These are phyloP conservation scores for Heliamphora exappendiculata DNA, from an alignment of 148 eudicot genomes.

Conservation along the genomic window DNA sequence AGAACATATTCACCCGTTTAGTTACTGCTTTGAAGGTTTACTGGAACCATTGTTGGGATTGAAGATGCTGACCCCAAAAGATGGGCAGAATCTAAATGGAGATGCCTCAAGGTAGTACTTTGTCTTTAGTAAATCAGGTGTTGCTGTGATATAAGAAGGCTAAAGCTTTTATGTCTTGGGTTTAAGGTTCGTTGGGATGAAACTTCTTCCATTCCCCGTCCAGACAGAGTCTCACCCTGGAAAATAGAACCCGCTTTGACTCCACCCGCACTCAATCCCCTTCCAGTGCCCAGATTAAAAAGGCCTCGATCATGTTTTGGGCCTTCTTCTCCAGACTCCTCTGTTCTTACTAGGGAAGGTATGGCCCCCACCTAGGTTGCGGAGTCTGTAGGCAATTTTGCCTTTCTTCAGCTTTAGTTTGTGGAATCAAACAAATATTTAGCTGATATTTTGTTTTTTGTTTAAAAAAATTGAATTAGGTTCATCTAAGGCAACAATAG, in stretches of 20 bases:
- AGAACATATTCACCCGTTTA: not conserved
- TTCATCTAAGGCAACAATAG: constrained; percentile 46
- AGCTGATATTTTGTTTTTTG: not conserved
- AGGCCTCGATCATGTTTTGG: constrained; percentile 66
- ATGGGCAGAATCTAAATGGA: constrained; percentile 92
- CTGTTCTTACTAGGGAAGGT: constrained; percentile 89
- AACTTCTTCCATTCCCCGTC: constrained; percentile 71
- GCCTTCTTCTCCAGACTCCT: constrained; percentile 66
- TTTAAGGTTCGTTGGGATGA: constrained; percentile 98
- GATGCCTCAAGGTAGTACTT: constrained; percentile 70
- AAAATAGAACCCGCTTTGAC: constrained; percentile 77
- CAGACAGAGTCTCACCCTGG: constrained; percentile 93
- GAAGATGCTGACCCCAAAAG: constrained; percentile 48
- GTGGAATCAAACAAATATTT: not conserved
- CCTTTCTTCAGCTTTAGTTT: too few species aligned
- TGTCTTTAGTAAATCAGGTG: not conserved
- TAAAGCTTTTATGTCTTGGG: constrained; percentile 4
- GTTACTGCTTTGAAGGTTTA: constrained; percentile 48
- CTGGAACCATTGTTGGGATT: constrained; percentile 91
- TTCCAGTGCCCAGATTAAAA: constrained; percentile 70
- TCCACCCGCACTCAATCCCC: constrained; percentile 77
- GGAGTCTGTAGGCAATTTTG: too few species aligned
- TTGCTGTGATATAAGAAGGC: not conserved
- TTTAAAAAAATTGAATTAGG: constrained; percentile 42
- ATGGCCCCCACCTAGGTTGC: constrained; percentile 8